Base-by-base conservation (phyloP, 371 early-diverging fungal genomes). In the Amoeboaphelidium occidentale region DNA sequence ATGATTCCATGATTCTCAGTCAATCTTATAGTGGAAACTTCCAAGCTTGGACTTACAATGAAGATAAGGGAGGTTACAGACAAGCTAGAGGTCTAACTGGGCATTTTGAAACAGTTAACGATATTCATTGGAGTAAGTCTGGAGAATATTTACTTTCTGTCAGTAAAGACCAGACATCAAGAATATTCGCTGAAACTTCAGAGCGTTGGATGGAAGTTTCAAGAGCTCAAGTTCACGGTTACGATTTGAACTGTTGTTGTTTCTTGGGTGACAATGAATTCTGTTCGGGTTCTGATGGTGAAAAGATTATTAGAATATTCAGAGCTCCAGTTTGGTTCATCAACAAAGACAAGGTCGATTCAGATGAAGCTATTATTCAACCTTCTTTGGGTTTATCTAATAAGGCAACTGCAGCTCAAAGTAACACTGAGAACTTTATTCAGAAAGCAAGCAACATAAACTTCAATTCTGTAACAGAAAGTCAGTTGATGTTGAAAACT, bases 171-270 rank as follows among this genome's bases (percentile, higher is more conserved):
- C 89, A 91, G 61, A 90, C 92, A 0, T 64, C 88, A 0, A 71
- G 96, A 17, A 54, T 91, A 28, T 81, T 70, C 65, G 76, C 83
- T 0, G 27, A 54, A 14, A 28, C 51, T 1, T 47, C 65, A 0
- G 51, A 55, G 0, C 72, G 77, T 2, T 92, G 91, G 93, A 86
- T 83, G 54, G 97, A 96, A 61, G 73, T 90, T 51, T 83, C 85
- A 1, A 69, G 97, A 2, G 85, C 97, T 14, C 97, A 96, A 63
- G 79, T 93, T 25, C 97, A 96, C 56, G 97, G 97, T 1, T 92
- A 92, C 57, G 86, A 90, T 57, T 61, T 91, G 47, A 75, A 82
- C 45, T 82, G 86, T 56, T 56, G 89, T 10, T 73, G 83, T 0
- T 86, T 89, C 57, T 61, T 81, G 4, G 60, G 75, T 52, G 65